Conservation (phyloP, 2,329 filamentous ascomycete species). For the Epichloe sylvatica region DNA sequence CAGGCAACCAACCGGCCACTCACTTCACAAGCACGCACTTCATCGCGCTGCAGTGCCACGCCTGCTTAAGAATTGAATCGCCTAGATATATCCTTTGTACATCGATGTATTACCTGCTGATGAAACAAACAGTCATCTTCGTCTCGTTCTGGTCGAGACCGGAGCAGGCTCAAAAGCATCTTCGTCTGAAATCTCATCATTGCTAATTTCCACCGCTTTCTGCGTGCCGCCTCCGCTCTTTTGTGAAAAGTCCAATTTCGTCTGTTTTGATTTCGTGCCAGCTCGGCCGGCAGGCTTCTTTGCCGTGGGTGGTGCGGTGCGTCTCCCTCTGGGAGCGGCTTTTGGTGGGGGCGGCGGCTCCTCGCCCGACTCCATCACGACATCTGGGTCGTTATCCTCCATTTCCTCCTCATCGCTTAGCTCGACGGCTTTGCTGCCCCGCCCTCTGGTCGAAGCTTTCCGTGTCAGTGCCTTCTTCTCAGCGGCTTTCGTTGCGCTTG, state of each 20-base stretch:
- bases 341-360: conserved; percentile 27
- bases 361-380: conserved; percentile 41
- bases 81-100: no score
- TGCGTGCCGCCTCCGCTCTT: conserved; percentile 28
- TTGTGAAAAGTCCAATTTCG: conserved; percentile 23
- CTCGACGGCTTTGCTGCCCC: conserved; percentile 23
- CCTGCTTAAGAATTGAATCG: no score
- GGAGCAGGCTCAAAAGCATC: conserved; percentile 44
- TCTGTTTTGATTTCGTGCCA: conserved; percentile 17
- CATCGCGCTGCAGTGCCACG: no score
- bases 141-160: conserved; percentile 18
- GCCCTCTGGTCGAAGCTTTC: conserved; percentile 28
- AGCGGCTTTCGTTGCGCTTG: conserved; percentile 16
- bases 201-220: conserved; percentile 44
- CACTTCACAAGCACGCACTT: no score
- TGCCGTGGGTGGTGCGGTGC: conserved; percentile 10
- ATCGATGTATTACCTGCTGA: background rate
- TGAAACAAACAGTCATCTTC: conserved; percentile 11
- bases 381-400: conserved; percentile 32
- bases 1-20: no score
- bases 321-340: conserved; percentile 13
- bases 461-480: conserved; percentile 30
- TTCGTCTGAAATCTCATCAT: conserved; percentile 51
- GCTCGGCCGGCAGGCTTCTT: conserved; percentile 15
- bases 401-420: conserved; percentile 30